Conservation (phyloP, 202 grass and related monocot species). For the Setaria italica region DNA sequence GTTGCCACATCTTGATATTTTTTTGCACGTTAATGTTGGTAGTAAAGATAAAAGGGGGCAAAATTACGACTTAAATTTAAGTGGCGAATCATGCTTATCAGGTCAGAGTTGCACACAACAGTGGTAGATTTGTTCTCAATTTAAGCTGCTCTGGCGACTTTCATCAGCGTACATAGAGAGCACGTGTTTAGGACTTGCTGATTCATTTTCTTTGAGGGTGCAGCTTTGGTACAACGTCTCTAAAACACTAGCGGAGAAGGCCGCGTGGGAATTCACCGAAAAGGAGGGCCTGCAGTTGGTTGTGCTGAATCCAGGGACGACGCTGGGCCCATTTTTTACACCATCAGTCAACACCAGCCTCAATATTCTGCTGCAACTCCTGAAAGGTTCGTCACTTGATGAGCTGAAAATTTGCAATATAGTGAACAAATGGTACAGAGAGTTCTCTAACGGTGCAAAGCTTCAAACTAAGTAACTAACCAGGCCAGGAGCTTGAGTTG, state of each 20-base stretch:
- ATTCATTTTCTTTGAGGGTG: neutral
- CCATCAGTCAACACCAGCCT: constrained; percentile 40
- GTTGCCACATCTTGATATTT: neutral
- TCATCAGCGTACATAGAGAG: neutral
- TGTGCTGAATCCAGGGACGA: constrained; percentile 59
- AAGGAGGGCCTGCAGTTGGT: constrained; percentile 55
- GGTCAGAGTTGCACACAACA: neutral
- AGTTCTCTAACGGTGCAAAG: neutral
- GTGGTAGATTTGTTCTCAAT: neutral
- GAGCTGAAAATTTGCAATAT: neutral
- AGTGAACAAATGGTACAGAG: neutral
- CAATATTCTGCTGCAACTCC: constrained; percentile 46
- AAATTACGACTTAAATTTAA: neutral
- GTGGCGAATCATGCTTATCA: neutral
- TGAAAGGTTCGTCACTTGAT: constrained; percentile 42
- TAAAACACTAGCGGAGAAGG: constrained; percentile 68
- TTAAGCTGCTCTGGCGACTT: neutral
- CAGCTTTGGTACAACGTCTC: constrained; percentile 69
- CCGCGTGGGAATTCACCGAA: constrained; percentile 59
- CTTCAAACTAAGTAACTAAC: neutral
- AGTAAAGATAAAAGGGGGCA: neutral
- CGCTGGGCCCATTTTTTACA: constrained; percentile 40
- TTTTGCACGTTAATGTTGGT: neutral
- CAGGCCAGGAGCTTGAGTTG: constrained; percentile 50
- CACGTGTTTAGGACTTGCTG: neutral